phyloP scores from a whole-genome alignment of 148 eudicot species.

The Dysphania ambrosioides region DNA sequence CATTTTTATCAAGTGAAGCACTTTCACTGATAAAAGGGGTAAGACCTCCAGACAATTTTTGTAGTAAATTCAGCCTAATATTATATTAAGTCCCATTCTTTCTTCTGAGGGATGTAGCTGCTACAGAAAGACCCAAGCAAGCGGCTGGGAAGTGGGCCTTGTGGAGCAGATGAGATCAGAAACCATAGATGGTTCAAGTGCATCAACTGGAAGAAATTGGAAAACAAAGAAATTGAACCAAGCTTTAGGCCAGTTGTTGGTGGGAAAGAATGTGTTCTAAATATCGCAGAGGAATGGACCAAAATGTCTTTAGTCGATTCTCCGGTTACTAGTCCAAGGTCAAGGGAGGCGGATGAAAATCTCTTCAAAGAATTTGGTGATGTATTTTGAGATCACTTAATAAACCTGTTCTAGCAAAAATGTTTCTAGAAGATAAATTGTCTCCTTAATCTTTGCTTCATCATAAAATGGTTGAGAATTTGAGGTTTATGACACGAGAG shows the following conservation, averaged over 20 bases:
- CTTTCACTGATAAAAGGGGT: conserved; percentile 85
- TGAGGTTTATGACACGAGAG: neutral
- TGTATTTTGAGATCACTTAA: neutral
- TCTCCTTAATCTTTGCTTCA: neutral
- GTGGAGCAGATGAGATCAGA: conserved; percentile 35
- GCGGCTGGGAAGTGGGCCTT: conserved; percentile 40
- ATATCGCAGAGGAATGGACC: conserved; percentile 40
- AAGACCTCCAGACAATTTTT: neutral
- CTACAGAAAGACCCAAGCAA: conserved; percentile 44
- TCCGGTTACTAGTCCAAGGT: conserved; percentile 42
- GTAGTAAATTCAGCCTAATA: neutral
- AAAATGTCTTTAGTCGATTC: conserved; percentile 41
- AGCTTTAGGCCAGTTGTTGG: conserved; percentile 38
- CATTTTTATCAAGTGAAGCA: conserved; percentile 72
- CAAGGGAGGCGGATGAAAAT: conserved; percentile 7
- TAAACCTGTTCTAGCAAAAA: neutral
- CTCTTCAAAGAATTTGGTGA: conserved; percentile 32
- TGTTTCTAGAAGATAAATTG: neutral
- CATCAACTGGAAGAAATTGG: conserved; percentile 54
- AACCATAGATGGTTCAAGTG: conserved; percentile 49
- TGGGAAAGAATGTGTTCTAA: conserved; percentile 38
- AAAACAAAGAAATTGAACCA: conserved; percentile 42
- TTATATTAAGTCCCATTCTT: neutral
- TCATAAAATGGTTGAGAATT: neutral
- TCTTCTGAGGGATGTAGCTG: conserved; percentile 26